Conservation (phyloP, 257 asterid genomes). For the Anisodus acutangulus region DNA sequence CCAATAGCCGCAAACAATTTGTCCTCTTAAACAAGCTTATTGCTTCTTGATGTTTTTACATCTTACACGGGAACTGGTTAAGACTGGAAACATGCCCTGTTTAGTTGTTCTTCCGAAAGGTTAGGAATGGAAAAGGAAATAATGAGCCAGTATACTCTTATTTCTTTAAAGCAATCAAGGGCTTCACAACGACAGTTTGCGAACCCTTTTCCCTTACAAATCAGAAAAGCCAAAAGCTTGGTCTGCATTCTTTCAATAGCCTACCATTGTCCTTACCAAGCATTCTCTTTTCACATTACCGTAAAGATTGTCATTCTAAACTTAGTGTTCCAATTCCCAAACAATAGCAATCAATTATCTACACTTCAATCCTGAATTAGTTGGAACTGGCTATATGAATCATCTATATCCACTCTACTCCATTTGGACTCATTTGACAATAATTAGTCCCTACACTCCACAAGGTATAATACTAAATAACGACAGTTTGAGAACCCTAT, state of each 20-base stretch:
- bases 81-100: not conserved
- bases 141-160: not conserved
- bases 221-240: not conserved
- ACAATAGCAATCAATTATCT: not conserved
- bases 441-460: too few relatives aligned
- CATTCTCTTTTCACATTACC: not conserved
- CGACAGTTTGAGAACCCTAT: too few relatives aligned
- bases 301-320: not conserved
- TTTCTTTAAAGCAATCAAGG: not conserved
- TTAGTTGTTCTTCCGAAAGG: not conserved
- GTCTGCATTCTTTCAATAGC: not conserved
- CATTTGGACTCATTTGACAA: not conserved
- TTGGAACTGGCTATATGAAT: not conserved
- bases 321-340: not conserved
- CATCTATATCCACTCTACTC: not conserved
- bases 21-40: not conserved
- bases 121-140: not conserved
- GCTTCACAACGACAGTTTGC: not conserved
- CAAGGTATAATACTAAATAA: too few relatives aligned
- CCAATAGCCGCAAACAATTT: not conserved
- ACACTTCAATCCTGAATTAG: not conserved
- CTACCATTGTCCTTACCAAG: not conserved
- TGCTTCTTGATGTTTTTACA: constrained; percentile 3
- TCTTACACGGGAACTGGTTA: not conserved
- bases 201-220: not conserved